Evolutionary conservation across 2,329 filamentous ascomycete species (phyloP), one percentile per base, ranked within the genome.

Genomic region (Fusarium sp.): DNA sequence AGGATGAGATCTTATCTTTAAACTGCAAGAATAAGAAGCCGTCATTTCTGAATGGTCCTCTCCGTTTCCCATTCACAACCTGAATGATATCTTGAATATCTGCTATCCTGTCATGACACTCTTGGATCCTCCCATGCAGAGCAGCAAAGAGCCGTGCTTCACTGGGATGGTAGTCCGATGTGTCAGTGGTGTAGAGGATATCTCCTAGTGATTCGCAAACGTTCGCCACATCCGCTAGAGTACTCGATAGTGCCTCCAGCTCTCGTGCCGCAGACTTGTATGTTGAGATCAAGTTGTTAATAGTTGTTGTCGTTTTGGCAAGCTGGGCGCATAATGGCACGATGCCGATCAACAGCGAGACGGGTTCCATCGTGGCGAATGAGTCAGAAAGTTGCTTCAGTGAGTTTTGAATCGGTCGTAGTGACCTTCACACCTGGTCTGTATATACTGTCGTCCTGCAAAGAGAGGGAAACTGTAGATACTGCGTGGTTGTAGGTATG

Each of bases 231-330:
- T 62, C 19, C 0, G 49, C 45, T 7, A 70, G 53, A 13, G 49
- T 62, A 7, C 30, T 10, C 0, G 37, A 49, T 4, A 68, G 53
- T 4, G 2, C 12, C 1, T 48, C 6, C 1, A 71, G 30, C 13
- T 65, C 59, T 3, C 37, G 56, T 4, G 60, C 25, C 1, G 69
- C 67, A 16, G 57, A 68, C 8, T 46, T 68, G 34, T 66, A 71
- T 10, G 46, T 19, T 0, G 30, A 11, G 6, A 68, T 70, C 39
- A 64, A 9, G 4, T 45, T 25, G 4, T 58, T 58, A 19, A 71
- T 62, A 0, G 64, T 28, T 0, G 11, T 45, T 0, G 45, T 50
- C 0, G 46, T 46, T 4, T 48, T 30, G 8, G 50, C 26, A 1
- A 71, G 31, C n/a, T 71, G 64, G 19, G 62, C 30, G 16, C 52